Percentiles rank a stretch among this genome's conserved stretches.
These are phyloP conservation scores for Suillus variegatus DNA, from an alignment of 768 basidiomycete genomes.

Conservation along the genomic window DNA sequence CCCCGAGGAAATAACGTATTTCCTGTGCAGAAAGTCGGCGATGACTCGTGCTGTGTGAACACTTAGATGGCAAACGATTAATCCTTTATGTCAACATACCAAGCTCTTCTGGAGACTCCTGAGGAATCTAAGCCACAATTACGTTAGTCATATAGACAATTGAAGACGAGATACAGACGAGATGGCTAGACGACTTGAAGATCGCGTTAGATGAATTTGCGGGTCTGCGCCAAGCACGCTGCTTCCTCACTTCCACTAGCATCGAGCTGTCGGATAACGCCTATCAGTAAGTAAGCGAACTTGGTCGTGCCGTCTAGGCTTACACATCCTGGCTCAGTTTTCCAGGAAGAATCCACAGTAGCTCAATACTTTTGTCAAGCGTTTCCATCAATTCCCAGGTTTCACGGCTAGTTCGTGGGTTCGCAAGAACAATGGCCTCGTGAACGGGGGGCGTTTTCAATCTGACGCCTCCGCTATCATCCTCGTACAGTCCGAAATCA, in stretches of 20 bases:
- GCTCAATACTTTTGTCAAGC: slow-evolving; percentile 25
- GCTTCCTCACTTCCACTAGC: slow-evolving; percentile 9
- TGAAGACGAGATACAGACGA: slow-evolving; percentile 21
- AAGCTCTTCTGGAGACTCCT: slow-evolving; percentile 31
- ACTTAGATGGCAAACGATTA: neutral
- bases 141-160: neutral
- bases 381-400: slow-evolving; percentile 27
- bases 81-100: slow-evolving; percentile 17
- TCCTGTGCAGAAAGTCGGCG: neutral
- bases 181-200: slow-evolving; percentile 26
- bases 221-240: slow-evolving; percentile 32
- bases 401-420: slow-evolving; percentile 29
- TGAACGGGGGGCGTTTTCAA: slow-evolving; percentile 70
- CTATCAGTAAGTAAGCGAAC: neutral
- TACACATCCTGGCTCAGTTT: slow-evolving; percentile 12
- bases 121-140: slow-evolving; percentile 22
- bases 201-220: slow-evolving; percentile 28
- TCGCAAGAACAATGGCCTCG: slow-evolving; percentile 66
- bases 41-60: neutral
- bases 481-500: slow-evolving; percentile 50
- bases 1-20: neutral
- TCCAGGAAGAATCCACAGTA: slow-evolving; percentile 32
- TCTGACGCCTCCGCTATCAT: slow-evolving; percentile 39
- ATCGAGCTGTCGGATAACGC: slow-evolving; percentile 14
- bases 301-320: neutral